phyloP scores from a whole-genome alignment of 2,329 filamentous ascomycete species.

The Fonsecaea pugnacius region DNA sequence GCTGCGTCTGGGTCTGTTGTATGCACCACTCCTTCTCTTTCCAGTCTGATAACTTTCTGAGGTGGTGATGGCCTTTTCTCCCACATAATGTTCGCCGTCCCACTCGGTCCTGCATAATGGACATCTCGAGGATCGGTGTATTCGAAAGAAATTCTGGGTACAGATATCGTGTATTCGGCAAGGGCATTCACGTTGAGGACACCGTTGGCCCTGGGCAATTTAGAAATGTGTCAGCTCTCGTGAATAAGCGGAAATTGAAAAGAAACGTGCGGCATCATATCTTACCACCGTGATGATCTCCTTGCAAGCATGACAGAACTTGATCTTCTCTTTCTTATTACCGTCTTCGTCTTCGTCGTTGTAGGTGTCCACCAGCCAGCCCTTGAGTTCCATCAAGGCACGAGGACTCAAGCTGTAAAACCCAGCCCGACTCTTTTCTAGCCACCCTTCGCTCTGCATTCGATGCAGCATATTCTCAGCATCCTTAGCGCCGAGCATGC shows the following conservation, averaged over 20 bases:
- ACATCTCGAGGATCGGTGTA: constrained; percentile 65
- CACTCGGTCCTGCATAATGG: constrained; percentile 61
- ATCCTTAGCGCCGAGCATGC: constrained; percentile 71
- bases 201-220: constrained; percentile 68
- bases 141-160: constrained; percentile 72
- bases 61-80: constrained; percentile 54
- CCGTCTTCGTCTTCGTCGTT: constrained; percentile 70
- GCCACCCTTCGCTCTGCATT: constrained; percentile 80
- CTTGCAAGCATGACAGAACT: constrained; percentile 83
- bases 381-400: constrained; percentile 79
- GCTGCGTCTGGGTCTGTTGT: constrained; percentile 18
- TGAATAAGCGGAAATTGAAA: not conserved
- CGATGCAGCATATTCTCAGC: constrained; percentile 72
- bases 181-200: constrained; percentile 68
- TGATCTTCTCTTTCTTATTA: constrained; percentile 70
- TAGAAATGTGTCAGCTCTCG: constrained; percentile 11
- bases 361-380: constrained; percentile 86
- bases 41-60: constrained; percentile 40
- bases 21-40: constrained; percentile 37
- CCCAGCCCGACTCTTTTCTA: constrained; percentile 71
- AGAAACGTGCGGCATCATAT: constrained; percentile 11
- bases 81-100: constrained; percentile 58
- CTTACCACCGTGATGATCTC: constrained; percentile 78
- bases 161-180: constrained; percentile 79
- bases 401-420: constrained; percentile 79